Percentiles rank a stretch among this genome's conserved stretches.
Evolutionary conservation across 1,284 basidiomycete species (phyloP).

Genomic region (Heterobasidion irregulare): DNA sequence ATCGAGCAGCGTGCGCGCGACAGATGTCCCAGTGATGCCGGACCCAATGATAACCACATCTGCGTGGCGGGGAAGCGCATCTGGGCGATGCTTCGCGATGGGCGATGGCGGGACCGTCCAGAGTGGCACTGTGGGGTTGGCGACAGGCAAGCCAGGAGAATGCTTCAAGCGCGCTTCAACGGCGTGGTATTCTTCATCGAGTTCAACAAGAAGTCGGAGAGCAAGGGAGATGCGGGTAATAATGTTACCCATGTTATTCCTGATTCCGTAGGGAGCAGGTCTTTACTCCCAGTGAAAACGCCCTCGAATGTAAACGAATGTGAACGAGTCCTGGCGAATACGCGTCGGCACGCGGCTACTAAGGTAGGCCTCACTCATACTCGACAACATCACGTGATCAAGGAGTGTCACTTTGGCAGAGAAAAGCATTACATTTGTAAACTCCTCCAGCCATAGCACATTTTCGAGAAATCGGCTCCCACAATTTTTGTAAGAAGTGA

Average conservation of each 20-base stretch:
- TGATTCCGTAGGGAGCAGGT: no score
- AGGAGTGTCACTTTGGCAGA: no score
- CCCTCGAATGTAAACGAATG: no score
- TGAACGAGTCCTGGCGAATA: no score
- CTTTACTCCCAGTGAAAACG: no score
- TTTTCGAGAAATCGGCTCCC: no score
- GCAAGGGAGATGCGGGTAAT: slow-evolving; percentile 11
- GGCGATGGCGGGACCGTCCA: slow-evolving; percentile 51
- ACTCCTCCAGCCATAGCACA: no score
- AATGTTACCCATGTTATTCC: slow-evolving; percentile 12
- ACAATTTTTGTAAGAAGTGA: no score
- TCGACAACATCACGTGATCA: no score
- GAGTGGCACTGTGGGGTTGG: slow-evolving; percentile 43
- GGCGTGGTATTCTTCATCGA: slow-evolving; percentile 11
- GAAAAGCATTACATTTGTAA: no score
- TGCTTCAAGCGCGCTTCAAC: slow-evolving; percentile 18
- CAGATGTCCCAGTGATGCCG: slow-evolving; percentile 58
- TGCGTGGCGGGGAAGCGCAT: slow-evolving; percentile 35
- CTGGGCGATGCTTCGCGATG: slow-evolving; percentile 33
- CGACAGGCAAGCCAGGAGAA: slow-evolving; percentile 52
- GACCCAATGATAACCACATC: slow-evolving; percentile 66
- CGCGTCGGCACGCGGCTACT: no score
- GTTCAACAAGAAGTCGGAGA: slow-evolving; percentile 6
- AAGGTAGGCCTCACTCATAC: no score
- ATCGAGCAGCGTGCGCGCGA: slow-evolving; percentile 46